A percentile compares a stretch with the other conserved stretches of the same genome.
Evolutionary conservation across 2,329 filamentous ascomycete species (phyloP).

Genomic region (Colletotrichum filicis): DNA sequence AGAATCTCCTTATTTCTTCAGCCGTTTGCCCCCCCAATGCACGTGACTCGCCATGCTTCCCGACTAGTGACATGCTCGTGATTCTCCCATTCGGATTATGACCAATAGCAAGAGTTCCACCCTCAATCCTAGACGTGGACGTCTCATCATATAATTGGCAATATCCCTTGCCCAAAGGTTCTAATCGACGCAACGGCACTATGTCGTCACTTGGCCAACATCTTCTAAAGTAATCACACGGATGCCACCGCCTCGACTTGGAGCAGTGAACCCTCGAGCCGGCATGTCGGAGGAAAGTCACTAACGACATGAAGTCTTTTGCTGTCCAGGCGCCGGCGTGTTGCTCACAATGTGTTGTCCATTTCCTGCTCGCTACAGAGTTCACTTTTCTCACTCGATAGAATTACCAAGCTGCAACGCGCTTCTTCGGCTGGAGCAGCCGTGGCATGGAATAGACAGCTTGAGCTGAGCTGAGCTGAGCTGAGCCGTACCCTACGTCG

Average conservation of each 20-base stretch:
- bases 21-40: background rate
- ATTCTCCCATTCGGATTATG: background rate
- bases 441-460: no score
- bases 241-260: background rate
- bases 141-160: background rate
- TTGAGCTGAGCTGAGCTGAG: no score
- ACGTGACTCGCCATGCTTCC: background rate
- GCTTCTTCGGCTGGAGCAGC: no score
- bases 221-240: background rate
- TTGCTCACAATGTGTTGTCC: background rate
- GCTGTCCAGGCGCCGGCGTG: background rate
- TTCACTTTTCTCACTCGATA: no score
- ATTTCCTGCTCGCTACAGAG: no score
- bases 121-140: no score
- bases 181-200: accelerated
- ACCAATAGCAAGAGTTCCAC: no score
- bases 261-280: background rate
- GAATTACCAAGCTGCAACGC: no score
- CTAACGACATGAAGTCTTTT: no score
- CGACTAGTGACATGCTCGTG: background rate
- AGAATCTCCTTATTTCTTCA: conserved; percentile 36
- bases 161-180: background rate
- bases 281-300: background rate
- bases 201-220: background rate
- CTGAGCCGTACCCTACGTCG: no score